A percentile compares a stretch with the other conserved stretches of the same genome.
Evolutionary conservation across 371 early-diverging fungal genomes (phyloP).

Genomic region (Haplosporangium sp.): DNA sequence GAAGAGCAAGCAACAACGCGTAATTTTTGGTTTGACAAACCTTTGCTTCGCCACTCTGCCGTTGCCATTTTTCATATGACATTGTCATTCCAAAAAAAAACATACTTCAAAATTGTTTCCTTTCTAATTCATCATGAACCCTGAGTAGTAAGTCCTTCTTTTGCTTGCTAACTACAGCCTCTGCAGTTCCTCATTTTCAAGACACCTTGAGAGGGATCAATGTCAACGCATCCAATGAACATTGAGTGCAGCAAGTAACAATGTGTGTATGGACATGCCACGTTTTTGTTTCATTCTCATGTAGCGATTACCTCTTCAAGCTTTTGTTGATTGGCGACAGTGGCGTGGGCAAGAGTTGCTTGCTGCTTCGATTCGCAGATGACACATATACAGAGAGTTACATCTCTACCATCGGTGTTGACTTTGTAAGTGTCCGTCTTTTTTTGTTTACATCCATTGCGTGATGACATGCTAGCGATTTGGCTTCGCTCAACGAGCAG

Average conservation of each 20-base stretch:
- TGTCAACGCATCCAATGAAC: too few relatives aligned
- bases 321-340: conserved; percentile 98
- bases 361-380: conserved; percentile 98
- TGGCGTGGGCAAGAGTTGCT: conserved; percentile 98
- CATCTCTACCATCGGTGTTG: conserved; percentile 99
- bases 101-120: background rate
- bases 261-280: background rate
- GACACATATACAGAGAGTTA: conserved; percentile 97
- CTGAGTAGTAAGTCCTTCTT: conserved; percentile 46
- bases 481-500: too few relatives aligned
- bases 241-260: background rate
- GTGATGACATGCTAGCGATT: too few relatives aligned
- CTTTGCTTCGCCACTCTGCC: conserved; percentile 1
- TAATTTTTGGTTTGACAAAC: background rate
- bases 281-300: background rate
- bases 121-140: conserved; percentile 34
- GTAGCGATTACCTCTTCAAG: conserved; percentile 84
- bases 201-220: too few relatives aligned
- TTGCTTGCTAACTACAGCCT: background rate
- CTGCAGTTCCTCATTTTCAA: too few relatives aligned
- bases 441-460: background rate
- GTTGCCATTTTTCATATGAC: conserved; percentile 2
- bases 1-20: background rate
- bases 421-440: conserved; percentile 71
- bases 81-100: background rate